phyloP scores from a whole-genome alignment of 768 basidiomycete species.

The Tulasnella sp. region DNA sequence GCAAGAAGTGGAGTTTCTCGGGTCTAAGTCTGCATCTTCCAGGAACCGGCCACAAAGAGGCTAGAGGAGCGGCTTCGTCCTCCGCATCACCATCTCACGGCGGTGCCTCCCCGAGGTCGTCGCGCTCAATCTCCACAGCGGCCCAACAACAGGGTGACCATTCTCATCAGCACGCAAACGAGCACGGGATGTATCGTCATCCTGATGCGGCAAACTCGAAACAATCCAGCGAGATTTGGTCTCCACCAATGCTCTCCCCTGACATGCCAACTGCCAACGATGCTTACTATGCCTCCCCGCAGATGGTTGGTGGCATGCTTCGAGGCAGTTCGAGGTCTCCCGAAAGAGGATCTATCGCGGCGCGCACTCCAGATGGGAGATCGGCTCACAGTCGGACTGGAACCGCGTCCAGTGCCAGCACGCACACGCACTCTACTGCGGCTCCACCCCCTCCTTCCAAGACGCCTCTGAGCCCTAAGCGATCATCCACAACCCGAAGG shows the following conservation, averaged over 20 bases:
- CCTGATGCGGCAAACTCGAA: conserved; percentile 1
- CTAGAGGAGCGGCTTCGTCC: neutral
- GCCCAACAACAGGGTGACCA: neutral
- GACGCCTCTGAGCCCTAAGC: conserved; percentile 14
- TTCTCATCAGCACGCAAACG: neutral
- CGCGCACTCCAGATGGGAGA: conserved; percentile 19
- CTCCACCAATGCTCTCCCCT: neutral
- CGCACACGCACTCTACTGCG: conserved; percentile 32
- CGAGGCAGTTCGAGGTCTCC: conserved; percentile 33
- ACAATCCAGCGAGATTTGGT: conserved; percentile 5
- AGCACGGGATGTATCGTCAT: conserved; percentile 1
- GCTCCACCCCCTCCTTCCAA: conserved; percentile 20
- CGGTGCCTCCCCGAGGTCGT: conserved; percentile 9
- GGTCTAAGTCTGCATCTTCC: conserved; percentile 7
- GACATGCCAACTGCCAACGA: neutral
- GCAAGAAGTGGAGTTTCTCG: conserved; percentile 93
- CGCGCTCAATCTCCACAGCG: conserved; percentile 6
- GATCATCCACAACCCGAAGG: conserved; percentile 45
- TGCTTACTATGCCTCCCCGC: neutral
- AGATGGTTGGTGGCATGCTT: neutral
- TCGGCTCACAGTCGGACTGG: conserved; percentile 55
- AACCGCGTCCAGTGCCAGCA: conserved; percentile 70
- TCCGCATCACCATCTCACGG: neutral
- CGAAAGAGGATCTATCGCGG: neutral
- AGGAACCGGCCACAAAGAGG: conserved; percentile 4